Evolutionary conservation across 2,329 filamentous ascomycete species (phyloP).

Genomic region (Diaporthe caulivora): DNA sequence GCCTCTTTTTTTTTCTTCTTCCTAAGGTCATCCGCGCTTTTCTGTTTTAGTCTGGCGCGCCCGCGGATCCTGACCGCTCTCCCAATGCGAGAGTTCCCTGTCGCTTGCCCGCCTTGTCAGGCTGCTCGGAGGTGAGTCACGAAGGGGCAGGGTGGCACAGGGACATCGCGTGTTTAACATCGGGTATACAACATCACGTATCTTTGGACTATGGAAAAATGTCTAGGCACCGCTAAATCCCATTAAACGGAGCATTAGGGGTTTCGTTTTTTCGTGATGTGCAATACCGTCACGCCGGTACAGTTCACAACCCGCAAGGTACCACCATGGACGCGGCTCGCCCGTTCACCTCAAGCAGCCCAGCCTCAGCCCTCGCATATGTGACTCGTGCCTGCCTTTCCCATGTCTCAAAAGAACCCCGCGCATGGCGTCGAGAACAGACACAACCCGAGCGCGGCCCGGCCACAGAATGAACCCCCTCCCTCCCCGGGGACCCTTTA

Average conservation of each 20-base stretch:
- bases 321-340: slow-evolving; percentile 13
- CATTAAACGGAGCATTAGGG: neutral
- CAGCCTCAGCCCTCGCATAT: neutral
- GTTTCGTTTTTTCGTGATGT: neutral
- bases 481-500: neutral
- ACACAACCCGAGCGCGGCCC: slow-evolving; percentile 2
- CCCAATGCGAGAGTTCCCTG: neutral
- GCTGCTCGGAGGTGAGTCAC: slow-evolving; percentile 20
- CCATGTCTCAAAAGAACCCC: slow-evolving; percentile 5
- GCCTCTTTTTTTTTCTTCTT: neutral
- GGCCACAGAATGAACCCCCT: neutral
- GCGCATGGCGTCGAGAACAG: slow-evolving; percentile 23
- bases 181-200: slow-evolving; percentile 8
- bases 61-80: slow-evolving; percentile 17
- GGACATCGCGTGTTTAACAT: slow-evolving; percentile 13
- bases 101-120: neutral
- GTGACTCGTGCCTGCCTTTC: slow-evolving; percentile 12
- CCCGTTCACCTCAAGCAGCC: slow-evolving; percentile 18
- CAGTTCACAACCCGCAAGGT: slow-evolving; percentile 17
- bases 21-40: neutral
- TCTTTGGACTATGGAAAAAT: slow-evolving; percentile 5
- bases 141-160: neutral
- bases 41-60: neutral
- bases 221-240: slow-evolving; percentile 4
- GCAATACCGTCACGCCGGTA: slow-evolving; percentile 17